These are phyloP conservation scores for Chalaropsis ovoidea DNA, from an alignment of 2,329 filamentous ascomycete genomes.

Conservation along the genomic window DNA sequence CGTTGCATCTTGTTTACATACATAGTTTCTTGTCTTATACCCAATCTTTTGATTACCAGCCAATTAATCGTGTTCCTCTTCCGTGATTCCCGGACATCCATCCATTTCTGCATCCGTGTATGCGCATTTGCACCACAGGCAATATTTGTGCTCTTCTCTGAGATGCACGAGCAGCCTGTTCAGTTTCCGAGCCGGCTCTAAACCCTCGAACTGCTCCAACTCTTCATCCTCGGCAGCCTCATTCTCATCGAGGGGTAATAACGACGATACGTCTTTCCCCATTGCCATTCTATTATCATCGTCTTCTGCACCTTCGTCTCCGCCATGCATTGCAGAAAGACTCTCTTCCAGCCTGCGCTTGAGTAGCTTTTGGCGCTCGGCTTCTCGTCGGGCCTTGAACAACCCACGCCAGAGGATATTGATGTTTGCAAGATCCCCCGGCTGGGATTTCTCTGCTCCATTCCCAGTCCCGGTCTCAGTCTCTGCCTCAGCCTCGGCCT, in stretches of 20 bases:
- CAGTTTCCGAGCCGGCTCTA: conserved; percentile 58
- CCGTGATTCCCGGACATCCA: conserved; percentile 75
- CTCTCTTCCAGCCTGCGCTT: conserved; percentile 57
- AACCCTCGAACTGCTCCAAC: conserved; percentile 65
- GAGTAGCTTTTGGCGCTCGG: conserved; percentile 56
- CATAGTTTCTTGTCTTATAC: conserved; percentile 13
- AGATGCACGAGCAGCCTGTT: conserved; percentile 57
- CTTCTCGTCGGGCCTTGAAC: conserved; percentile 57
- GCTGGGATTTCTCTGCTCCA: conserved; percentile 28
- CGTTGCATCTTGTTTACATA: conserved; percentile 3
- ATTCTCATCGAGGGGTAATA: conserved; percentile 55
- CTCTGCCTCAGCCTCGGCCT: conserved; percentile 23
- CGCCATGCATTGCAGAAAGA: conserved; percentile 35
- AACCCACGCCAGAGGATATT: conserved; percentile 73
- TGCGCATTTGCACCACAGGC: conserved; percentile 88
- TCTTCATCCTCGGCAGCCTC: conserved; percentile 72
- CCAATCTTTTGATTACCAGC: background rate
- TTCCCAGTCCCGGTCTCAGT: conserved; percentile 26
- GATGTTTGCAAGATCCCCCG: conserved; percentile 34
- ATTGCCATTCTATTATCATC: conserved; percentile 61
- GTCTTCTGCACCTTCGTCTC: conserved; percentile 33
- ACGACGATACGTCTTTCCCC: conserved; percentile 45
- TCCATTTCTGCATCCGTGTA: conserved; percentile 70
- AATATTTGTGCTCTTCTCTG: conserved; percentile 65
- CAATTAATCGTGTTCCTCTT: conserved; percentile 61